Percentiles rank a stretch among this genome's conserved stretches.
Conservation (phyloP, 2,329 filamentous ascomycete genomes). For the Mariannaea elegans region DNA sequence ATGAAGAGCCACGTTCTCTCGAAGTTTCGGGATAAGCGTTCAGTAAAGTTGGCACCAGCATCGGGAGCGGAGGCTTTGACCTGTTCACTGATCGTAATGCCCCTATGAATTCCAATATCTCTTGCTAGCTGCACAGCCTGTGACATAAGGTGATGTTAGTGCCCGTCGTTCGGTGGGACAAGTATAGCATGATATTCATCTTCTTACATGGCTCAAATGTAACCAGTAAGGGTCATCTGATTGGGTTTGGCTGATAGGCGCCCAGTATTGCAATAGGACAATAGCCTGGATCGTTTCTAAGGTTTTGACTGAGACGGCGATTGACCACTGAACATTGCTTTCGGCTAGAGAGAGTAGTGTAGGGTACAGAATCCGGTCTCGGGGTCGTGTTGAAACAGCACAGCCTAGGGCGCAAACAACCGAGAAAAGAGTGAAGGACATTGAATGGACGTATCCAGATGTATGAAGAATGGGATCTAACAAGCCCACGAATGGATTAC, state of each 20-base stretch:
- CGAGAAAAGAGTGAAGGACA: slow-evolving; percentile 39
- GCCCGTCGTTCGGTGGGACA: background rate
- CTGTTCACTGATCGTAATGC: slow-evolving; percentile 28
- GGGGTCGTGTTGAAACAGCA: slow-evolving; percentile 34
- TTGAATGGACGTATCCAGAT: slow-evolving; percentile 32
- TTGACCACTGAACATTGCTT: slow-evolving; percentile 38
- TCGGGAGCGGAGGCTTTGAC: slow-evolving; percentile 23
- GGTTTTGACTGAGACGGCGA: slow-evolving; percentile 37
- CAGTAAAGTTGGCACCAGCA: slow-evolving; percentile 13
- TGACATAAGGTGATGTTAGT: background rate
- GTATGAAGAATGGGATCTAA: slow-evolving; percentile 37
- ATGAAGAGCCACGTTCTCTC: slow-evolving; percentile 26
- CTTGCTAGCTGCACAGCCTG: slow-evolving; percentile 35
- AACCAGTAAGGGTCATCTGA: slow-evolving; percentile 39
- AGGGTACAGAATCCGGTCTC: slow-evolving; percentile 35
- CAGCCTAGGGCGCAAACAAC: slow-evolving; percentile 38
- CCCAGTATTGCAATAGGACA: slow-evolving; percentile 38
- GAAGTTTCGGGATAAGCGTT: slow-evolving; percentile 17
- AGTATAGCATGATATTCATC: background rate
- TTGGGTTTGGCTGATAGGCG: slow-evolving; percentile 28
- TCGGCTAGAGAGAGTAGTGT: slow-evolving; percentile 34
- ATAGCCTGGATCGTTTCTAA: slow-evolving; percentile 39
- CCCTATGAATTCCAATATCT: slow-evolving; percentile 35
- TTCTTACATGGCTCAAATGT: slow-evolving; percentile 33
- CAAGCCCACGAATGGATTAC: slow-evolving; percentile 35